phyloP scores from a whole-genome alignment of 371 early-diverging fungal species.

The Apophysomyces trapeziformis region DNA sequence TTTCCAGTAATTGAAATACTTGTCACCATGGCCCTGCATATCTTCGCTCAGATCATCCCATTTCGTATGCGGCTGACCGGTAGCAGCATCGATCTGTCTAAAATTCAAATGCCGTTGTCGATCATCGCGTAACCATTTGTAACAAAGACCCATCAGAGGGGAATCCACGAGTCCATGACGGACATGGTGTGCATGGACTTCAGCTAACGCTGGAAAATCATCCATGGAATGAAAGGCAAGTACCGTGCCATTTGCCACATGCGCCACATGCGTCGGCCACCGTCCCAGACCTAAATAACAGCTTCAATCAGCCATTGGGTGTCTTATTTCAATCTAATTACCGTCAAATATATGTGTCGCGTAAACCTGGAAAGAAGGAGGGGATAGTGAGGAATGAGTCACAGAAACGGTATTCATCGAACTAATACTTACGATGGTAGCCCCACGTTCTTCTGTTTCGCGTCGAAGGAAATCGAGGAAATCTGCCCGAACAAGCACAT shows the following conservation, averaged over 20 bases:
- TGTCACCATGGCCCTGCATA: constrained; percentile 72
- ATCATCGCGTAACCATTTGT: constrained; percentile 48
- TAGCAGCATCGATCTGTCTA: constrained; percentile 30
- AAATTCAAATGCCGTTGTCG: constrained; percentile 29
- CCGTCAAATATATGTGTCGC: constrained; percentile 77
- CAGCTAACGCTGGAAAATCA: constrained; percentile 58
- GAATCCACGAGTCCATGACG: constrained; percentile 53
- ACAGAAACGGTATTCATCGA: not conserved
- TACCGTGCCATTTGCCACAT: constrained; percentile 66
- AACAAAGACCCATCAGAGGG: constrained; percentile 66
- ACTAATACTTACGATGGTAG: constrained; percentile 58
- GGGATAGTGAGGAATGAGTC: not conserved
- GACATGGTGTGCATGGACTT: constrained; percentile 34
- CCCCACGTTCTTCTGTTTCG: constrained; percentile 68
- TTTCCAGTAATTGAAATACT: constrained; percentile 59
- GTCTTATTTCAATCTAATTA: constrained; percentile 4
- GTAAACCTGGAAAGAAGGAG: constrained; percentile 47
- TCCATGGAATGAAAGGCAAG: constrained; percentile 30
- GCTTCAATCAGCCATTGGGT: not conserved
- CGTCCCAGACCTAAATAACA: constrained; percentile 34
- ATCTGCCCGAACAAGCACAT: constrained; percentile 75
- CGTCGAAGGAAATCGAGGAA: constrained; percentile 64
- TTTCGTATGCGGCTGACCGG: constrained; percentile 55
- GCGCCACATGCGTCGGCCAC: constrained; percentile 81
- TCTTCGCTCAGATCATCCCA: constrained; percentile 81